Evolutionary conservation across 768 basidiomycete species (phyloP), one percentile per base, ranked within the genome.

Genomic region (Calocera cornea): DNA sequence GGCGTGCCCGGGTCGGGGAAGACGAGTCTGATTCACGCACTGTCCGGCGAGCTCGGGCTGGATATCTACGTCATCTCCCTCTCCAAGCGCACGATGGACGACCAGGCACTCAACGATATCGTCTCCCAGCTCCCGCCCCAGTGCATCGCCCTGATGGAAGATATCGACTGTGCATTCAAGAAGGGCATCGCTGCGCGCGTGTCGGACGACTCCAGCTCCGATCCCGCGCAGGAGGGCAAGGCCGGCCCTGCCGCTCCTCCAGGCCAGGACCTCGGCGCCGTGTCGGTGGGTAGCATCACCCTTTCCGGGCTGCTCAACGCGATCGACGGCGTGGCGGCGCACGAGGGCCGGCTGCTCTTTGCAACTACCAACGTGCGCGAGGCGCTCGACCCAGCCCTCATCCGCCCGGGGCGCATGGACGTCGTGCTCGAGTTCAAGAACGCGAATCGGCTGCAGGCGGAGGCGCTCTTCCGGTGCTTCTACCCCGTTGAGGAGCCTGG

Each of bases 81-180:
- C 7, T 85, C 87, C 2, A 82, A 83, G 22, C 70, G 76, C 16
- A 84, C 84, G 10, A 74, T 91, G 49, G 87, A 89, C 71, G 89
- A 90, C 73, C 77, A 79, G 1, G 74, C 76, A 8, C 81, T 90
- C 29, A 80, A 78, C 65, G 79, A 83, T 41, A 78, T 89, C 47
- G 83, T 90, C 68, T 79, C 82, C 10, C 78, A 80, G 1, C 79
- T 90, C 1, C 89, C 90, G n/a, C 80, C 84, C 67, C 80, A 80
- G 70, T 89, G 86, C 71, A 87, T 92, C 66, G 84, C 86, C 2
- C 79, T 92, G 38, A 89, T 92, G 84, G 89, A 92, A 74, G 90
- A 92, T 73, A 87, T 92, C 66, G 90, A 92, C 70, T 88, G 86
- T 1, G 89, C 88, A 1, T 88, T 91, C 76, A 77, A 80, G 1